Evolutionary conservation across 805 yeast genomes (phyloP).

Genomic region (Schwanniomyces pseudopolymorphus): DNA sequence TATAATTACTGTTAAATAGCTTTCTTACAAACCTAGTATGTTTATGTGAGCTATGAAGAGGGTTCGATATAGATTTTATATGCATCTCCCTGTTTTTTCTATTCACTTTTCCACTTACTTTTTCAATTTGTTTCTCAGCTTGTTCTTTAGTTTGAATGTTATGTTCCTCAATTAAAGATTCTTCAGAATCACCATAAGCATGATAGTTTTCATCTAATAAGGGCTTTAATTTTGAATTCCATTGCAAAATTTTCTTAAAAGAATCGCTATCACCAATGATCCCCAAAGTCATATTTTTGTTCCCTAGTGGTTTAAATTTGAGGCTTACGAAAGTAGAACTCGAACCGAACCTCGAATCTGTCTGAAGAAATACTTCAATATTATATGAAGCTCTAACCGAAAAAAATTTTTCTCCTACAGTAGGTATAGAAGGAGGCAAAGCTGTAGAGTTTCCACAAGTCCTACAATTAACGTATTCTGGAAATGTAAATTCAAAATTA

Average conservation of each 20-base stretch:
- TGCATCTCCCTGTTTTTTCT: not conserved
- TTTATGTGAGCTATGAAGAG: conserved; percentile 1
- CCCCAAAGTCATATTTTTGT: not conserved
- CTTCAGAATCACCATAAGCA: not conserved
- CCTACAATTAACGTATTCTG: not conserved
- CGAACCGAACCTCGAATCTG: not conserved
- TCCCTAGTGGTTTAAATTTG: conserved; percentile 3
- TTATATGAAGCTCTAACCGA: not conserved
- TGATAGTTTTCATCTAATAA: conserved; percentile 2
- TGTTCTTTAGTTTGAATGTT: not conserved
- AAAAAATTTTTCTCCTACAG: not conserved
- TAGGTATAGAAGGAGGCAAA: not conserved
- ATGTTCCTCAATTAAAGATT: no score
- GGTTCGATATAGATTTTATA: not conserved
- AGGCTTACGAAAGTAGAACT: not conserved
- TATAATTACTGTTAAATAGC: conserved; percentile 1
- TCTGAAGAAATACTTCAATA: not conserved
- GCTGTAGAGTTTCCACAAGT: not conserved
- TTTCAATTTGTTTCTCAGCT: not conserved
- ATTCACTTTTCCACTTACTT: not conserved
- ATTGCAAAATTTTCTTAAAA: not conserved
- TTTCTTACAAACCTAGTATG: not conserved
- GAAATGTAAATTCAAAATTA: conserved; percentile 1
- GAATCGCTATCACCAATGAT: not conserved
- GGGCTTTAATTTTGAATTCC: conserved; percentile 3